Conservation (phyloP, 345 rosid species). For the Salix purpurea region DNA sequence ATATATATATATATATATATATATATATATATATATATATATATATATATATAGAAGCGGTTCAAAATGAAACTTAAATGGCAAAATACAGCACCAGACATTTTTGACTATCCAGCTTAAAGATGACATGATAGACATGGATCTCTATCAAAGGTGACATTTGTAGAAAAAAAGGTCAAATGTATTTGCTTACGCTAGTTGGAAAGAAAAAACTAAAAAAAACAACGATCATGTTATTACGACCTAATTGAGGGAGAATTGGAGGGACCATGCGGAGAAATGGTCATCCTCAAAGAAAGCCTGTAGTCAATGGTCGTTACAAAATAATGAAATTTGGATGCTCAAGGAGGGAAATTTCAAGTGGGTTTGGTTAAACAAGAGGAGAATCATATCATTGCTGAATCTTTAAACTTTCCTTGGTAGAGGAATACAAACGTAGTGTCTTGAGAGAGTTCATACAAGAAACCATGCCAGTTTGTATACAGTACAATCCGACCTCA, state of each 20-base stretch:
- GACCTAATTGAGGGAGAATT: background rate
- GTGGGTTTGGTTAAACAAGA: slow-evolving; percentile 23
- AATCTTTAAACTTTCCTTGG: background rate
- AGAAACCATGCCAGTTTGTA: background rate
- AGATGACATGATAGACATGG: background rate
- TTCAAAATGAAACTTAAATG: too few relatives aligned
- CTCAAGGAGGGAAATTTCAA: background rate
- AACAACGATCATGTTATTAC: background rate
- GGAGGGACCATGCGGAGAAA: background rate
- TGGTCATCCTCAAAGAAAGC: background rate
- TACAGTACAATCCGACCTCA: background rate
- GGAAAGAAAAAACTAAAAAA: too few relatives aligned
- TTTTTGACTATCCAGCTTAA: background rate
- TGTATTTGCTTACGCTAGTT: background rate
- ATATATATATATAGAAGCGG: too few relatives aligned
- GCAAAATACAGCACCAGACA: too few relatives aligned
- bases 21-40: too few relatives aligned
- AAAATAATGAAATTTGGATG: slow-evolving; percentile 3
- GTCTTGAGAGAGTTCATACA: too few relatives aligned
- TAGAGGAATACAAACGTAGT: background rate
- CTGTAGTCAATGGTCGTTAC: slow-evolving; percentile 23
- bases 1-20: too few relatives aligned
- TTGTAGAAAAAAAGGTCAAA: background rate
- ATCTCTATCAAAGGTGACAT: background rate
- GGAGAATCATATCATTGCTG: background rate